These are phyloP conservation scores for Coelastrella sp. DNA, from an alignment of 139 green algal species.

Conservation along the genomic window DNA sequence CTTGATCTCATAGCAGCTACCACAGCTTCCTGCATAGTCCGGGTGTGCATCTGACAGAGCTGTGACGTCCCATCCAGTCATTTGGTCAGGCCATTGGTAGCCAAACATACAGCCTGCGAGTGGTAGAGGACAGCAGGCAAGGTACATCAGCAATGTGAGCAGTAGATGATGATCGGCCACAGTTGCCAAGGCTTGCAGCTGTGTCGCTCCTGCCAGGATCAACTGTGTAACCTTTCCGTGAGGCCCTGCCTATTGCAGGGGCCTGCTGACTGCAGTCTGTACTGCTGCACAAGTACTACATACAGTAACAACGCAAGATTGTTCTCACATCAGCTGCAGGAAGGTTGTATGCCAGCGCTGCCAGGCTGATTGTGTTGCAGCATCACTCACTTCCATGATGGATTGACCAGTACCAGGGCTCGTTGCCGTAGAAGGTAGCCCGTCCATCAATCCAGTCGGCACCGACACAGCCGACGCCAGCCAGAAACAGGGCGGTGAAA, in stretches of 20 bases:
- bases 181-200: too few relatives aligned
- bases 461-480: neutral
- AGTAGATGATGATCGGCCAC: too few relatives aligned
- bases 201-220: too few relatives aligned
- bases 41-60: conserved; percentile 44
- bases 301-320: too few relatives aligned
- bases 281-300: too few relatives aligned
- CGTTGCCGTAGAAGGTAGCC: conserved; percentile 52
- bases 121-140: neutral
- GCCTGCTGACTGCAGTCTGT: neutral
- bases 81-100: conserved; percentile 48
- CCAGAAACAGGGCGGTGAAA: too few relatives aligned
- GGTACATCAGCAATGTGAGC: neutral
- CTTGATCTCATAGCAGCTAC: conserved; percentile 63
- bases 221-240: too few relatives aligned
- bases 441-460: neutral
- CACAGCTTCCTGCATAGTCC: conserved; percentile 56
- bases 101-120: conserved; percentile 42
- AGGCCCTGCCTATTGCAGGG: neutral
- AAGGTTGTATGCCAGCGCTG: too few relatives aligned
- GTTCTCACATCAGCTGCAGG: too few relatives aligned
- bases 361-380: too few relatives aligned
- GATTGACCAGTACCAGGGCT: conserved; percentile 51
- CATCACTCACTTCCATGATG: conserved; percentile 53
- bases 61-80: conserved; percentile 50